Evolutionary conservation across 202 grass and related monocot genomes (phyloP).

Genomic region (Musa balbisiana): DNA sequence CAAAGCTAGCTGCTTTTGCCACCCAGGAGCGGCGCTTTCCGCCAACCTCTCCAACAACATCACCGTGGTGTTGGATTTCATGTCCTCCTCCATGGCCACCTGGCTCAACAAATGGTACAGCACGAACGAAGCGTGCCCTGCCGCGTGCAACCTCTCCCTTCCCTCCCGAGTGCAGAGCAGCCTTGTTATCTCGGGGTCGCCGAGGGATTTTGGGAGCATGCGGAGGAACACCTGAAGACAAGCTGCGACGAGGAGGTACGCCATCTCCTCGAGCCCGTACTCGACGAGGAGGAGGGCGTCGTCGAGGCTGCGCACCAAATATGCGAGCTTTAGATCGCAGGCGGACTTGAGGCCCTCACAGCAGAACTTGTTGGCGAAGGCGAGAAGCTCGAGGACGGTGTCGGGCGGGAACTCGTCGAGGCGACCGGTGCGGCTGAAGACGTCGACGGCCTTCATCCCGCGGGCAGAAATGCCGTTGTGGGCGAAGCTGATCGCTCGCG

Average conservation of each 20-base stretch:
- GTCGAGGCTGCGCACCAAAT: constrained; percentile 24
- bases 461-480: constrained; percentile 62
- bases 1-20: constrained; percentile 70
- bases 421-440: constrained; percentile 44
- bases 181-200: constrained; percentile 43
- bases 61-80: constrained; percentile 44
- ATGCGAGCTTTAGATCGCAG: constrained; percentile 67
- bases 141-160: constrained; percentile 40
- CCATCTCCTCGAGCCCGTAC: constrained; percentile 44
- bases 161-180: constrained; percentile 45
- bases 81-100: constrained; percentile 61
- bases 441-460: constrained; percentile 49
- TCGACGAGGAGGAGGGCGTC: background rate
- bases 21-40: constrained; percentile 47
- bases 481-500: constrained; percentile 64
- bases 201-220: constrained; percentile 48
- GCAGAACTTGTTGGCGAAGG: constrained; percentile 77
- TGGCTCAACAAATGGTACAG: constrained; percentile 72
- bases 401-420: constrained; percentile 51
- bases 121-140: constrained; percentile 52
- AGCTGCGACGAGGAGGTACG: constrained; percentile 44
- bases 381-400: constrained; percentile 59
- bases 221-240: constrained; percentile 70
- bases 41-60: constrained; percentile 44
- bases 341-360: constrained; percentile 70